Conservation (phyloP, 2,329 filamentous ascomycete genomes). For the Xylaria sp. region DNA sequence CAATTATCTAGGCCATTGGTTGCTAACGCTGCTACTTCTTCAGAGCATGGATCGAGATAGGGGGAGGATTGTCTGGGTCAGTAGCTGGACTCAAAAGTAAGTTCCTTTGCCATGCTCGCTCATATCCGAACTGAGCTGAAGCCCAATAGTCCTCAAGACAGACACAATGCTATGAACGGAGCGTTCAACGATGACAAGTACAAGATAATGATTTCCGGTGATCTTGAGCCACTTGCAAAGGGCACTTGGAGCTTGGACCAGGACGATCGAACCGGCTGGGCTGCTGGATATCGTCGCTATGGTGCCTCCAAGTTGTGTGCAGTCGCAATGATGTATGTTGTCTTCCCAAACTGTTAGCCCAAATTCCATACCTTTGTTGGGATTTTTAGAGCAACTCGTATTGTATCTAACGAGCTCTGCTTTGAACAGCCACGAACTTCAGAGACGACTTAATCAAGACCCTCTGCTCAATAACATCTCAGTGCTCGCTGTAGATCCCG, state of each 20-base stretch:
- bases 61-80: slow-evolving; percentile 40
- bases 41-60: slow-evolving; percentile 42
- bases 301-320: neutral
- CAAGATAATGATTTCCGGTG: neutral
- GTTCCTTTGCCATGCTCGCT: slow-evolving; percentile 16
- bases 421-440: neutral
- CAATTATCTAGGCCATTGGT: slow-evolving; percentile 47
- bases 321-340: neutral
- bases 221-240: neutral
- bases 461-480: neutral
- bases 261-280: neutral
- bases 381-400: no score
- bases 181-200: neutral
- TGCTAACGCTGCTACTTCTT: slow-evolving; percentile 42
- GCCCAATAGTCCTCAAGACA: neutral
- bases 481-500: neutral
- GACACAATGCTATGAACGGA: neutral
- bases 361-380: no score
- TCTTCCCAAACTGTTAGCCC: no score
- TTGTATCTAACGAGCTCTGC: no score
- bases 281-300: neutral
- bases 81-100: slow-evolving; percentile 50
- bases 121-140: neutral
- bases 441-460: neutral
- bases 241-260: neutral